These are phyloP conservation scores for Penicillium daleae DNA, from an alignment of 495 filamentous ascomycete genomes.

Conservation along the genomic window DNA sequence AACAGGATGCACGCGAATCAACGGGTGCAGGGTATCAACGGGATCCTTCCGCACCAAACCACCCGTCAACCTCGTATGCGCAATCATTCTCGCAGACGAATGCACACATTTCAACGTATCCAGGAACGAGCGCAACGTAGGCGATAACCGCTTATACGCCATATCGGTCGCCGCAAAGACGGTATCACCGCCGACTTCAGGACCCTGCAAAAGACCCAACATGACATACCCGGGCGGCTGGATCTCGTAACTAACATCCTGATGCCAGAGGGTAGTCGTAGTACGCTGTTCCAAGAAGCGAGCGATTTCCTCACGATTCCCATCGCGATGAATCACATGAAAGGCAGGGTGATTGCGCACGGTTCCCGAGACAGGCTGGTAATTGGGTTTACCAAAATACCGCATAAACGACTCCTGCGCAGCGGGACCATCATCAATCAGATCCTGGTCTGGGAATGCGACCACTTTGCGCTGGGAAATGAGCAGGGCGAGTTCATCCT, in stretches of 20 bases:
- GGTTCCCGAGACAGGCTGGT: slow-evolving; percentile 60
- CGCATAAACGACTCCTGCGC: slow-evolving; percentile 62
- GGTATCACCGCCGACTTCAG: slow-evolving; percentile 73
- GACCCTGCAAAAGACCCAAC: slow-evolving; percentile 59
- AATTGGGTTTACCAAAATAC: slow-evolving; percentile 63
- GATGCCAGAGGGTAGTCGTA: slow-evolving; percentile 61
- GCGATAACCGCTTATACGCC: slow-evolving; percentile 74
- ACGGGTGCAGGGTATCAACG: slow-evolving; percentile 69
- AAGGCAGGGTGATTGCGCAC: slow-evolving; percentile 58
- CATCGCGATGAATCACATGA: slow-evolving; percentile 64
- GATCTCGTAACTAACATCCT: slow-evolving; percentile 64
- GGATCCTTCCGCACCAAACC: slow-evolving; percentile 72
- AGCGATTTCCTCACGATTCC: slow-evolving; percentile 58
- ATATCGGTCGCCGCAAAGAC: slow-evolving; percentile 76
- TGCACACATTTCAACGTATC: slow-evolving; percentile 74
- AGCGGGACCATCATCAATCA: slow-evolving; percentile 68
- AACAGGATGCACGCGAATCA: slow-evolving; percentile 74
- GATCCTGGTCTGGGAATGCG: slow-evolving; percentile 72
- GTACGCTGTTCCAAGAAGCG: slow-evolving; percentile 58
- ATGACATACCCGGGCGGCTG: slow-evolving; percentile 62
- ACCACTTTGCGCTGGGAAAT: slow-evolving; percentile 78
- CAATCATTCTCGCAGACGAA: slow-evolving; percentile 74
- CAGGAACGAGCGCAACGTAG: slow-evolving; percentile 70
- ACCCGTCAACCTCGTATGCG: slow-evolving; percentile 62
- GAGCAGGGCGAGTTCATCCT: slow-evolving; percentile 78